Conservation (phyloP, 345 rosid species). For the Bruguiera sexangula region DNA sequence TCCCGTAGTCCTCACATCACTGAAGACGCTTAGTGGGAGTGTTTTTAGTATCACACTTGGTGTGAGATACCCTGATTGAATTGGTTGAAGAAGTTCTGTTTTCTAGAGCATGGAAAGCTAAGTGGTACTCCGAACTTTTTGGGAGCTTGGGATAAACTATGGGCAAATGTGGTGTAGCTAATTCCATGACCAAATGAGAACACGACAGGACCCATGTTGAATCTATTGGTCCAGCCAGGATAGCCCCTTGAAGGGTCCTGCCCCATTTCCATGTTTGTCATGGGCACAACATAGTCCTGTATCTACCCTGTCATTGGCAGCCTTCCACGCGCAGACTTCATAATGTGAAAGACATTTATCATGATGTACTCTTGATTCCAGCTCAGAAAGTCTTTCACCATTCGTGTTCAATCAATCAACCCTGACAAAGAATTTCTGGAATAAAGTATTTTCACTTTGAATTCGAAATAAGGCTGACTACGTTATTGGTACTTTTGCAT, state of each 20-base stretch:
- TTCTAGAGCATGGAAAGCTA: constrained; percentile 27
- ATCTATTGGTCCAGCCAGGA: constrained; percentile 40
- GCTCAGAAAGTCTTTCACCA: no score
- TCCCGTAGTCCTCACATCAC: constrained; percentile 70
- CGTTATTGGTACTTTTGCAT: no score
- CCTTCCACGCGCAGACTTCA: constrained; percentile 20
- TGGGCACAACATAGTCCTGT: constrained; percentile 23
- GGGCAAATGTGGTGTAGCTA: constrained; percentile 55
- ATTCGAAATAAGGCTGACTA: no score
- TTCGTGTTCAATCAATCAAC: no score
- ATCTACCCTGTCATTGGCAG: constrained; percentile 35
- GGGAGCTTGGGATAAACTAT: constrained; percentile 44
- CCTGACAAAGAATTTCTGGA: no score
- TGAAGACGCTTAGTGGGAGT: constrained; percentile 41
- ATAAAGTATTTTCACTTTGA: no score
- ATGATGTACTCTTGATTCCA: no score
- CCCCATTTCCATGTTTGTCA: constrained; percentile 33
- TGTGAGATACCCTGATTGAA: constrained; percentile 45
- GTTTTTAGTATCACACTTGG: constrained; percentile 42
- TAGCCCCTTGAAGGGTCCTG: constrained; percentile 16
- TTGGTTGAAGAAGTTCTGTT: constrained; percentile 35
- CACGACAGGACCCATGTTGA: constrained; percentile 85
- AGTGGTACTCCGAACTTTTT: constrained; percentile 36
- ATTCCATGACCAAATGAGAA: constrained; percentile 76
- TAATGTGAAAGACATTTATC: no score